phyloP scores from a whole-genome alignment of 768 basidiomycete genomes.

The Epithele typhae region DNA sequence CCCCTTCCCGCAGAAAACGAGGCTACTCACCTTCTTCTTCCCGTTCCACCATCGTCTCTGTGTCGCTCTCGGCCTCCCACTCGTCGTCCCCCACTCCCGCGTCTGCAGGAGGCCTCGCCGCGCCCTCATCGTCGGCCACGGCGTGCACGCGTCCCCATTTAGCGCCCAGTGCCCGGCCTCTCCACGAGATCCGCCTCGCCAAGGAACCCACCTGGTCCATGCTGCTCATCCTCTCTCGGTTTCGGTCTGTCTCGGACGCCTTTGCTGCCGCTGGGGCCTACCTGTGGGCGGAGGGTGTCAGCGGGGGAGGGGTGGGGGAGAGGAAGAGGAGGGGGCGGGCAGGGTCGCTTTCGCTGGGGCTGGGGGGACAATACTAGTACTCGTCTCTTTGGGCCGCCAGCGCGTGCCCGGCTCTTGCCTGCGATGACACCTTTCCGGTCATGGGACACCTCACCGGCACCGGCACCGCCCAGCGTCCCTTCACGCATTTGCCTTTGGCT shows the following conservation, averaged over 20 bases:
- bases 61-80: conserved; percentile 1
- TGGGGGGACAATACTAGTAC: too few relatives aligned
- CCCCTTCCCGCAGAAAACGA: conserved; percentile 1
- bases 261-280: neutral
- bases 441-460: conserved; percentile 10
- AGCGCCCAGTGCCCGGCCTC: conserved; percentile 12
- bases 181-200: conserved; percentile 13
- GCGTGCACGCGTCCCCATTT: conserved; percentile 8
- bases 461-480: neutral
- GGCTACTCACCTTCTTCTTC: conserved; percentile 13
- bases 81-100: conserved; percentile 1
- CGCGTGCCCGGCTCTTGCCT: conserved; percentile 16
- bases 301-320: neutral
- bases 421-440: conserved; percentile 15
- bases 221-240: conserved; percentile 5
- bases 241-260: too few relatives aligned
- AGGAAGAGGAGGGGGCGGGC: too few relatives aligned
- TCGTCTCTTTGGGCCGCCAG: neutral
- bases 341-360: too few relatives aligned
- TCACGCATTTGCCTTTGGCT: conserved; percentile 6
- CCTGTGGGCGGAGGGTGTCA: neutral
- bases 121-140: conserved; percentile 1
- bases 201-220: conserved; percentile 6
- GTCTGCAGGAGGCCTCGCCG: neutral
- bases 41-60: conserved; percentile 8